Evolutionary conservation across 106 monocot species (phyloP).

Genomic region (Posidonia australis): DNA sequence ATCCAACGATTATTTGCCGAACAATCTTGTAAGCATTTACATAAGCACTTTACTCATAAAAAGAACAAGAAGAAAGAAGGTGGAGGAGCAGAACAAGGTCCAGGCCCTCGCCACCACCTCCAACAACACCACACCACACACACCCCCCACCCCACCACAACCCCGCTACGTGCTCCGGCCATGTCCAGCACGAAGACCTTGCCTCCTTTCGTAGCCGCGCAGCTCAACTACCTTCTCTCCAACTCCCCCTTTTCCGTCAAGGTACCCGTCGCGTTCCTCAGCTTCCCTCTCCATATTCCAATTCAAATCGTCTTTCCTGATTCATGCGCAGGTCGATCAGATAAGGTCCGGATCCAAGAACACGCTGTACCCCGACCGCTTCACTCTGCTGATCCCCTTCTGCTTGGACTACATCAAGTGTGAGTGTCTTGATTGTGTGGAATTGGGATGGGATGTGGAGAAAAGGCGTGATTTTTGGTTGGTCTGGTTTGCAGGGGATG

Average conservation of each 20-base stretch:
- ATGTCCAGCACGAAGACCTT: background rate
- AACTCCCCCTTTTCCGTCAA: slow-evolving; percentile 50
- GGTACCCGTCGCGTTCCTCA: slow-evolving; percentile 21
- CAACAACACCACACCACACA: too few relatives aligned
- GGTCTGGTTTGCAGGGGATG: slow-evolving; percentile 44
- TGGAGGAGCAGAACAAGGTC: too few relatives aligned
- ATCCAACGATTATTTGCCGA: too few relatives aligned
- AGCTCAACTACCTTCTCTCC: slow-evolving; percentile 58
- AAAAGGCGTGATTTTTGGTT: background rate
- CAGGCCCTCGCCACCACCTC: too few relatives aligned
- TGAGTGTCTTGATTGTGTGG: slow-evolving; percentile 13
- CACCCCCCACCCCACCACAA: too few relatives aligned
- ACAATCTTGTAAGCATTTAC: too few relatives aligned
- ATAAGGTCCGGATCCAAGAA: slow-evolving; percentile 55
- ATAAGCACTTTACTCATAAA: too few relatives aligned
- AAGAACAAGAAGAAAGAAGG: too few relatives aligned
- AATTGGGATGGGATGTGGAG: background rate
- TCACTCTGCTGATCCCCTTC: slow-evolving; percentile 76
- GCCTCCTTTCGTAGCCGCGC: slow-evolving; percentile 54
- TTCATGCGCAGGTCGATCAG: slow-evolving; percentile 43
- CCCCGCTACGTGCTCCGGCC: background rate
- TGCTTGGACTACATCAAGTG: slow-evolving; percentile 85
- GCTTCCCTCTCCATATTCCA: background rate
- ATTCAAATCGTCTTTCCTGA: background rate
- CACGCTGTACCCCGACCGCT: slow-evolving; percentile 43